Percentiles rank a stretch among this genome's conserved stretches.
phyloP scores from a whole-genome alignment of 1,284 basidiomycete genomes.

The Peniophora sp. region DNA sequence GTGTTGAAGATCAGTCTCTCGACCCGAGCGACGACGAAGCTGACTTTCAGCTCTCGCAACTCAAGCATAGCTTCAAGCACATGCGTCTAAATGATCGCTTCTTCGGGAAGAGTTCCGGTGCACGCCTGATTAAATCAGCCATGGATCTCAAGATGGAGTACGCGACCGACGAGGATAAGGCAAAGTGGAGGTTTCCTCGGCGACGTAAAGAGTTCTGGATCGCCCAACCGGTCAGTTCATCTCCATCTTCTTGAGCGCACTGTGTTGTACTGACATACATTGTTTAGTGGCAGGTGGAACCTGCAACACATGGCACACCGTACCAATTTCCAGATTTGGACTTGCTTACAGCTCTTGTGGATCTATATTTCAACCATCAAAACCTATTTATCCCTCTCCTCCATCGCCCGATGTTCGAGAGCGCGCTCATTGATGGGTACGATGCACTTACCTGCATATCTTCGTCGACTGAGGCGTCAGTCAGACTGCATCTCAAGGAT shows the following conservation, averaged over 20 bases:
- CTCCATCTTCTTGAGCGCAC: neutral
- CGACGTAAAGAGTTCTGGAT: neutral
- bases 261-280: too few relatives aligned
- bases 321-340: slow-evolving; percentile 51
- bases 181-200: slow-evolving; percentile 10
- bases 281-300: slow-evolving; percentile 23
- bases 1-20: neutral
- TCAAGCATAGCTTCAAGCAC: slow-evolving; percentile 12
- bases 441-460: too few relatives aligned
- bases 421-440: slow-evolving; percentile 38
- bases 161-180: slow-evolving; percentile 1
- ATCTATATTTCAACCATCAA: slow-evolving; percentile 57
- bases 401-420: slow-evolving; percentile 68
- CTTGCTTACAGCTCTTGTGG: slow-evolving; percentile 51
- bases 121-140: slow-evolving; percentile 39
- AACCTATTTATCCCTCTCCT: slow-evolving; percentile 64
- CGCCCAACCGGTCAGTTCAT: neutral
- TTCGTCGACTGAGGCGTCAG: too few relatives aligned
- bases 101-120: slow-evolving; percentile 43
- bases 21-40: slow-evolving; percentile 9
- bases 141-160: slow-evolving; percentile 37
- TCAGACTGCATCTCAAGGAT: slow-evolving; percentile 43
- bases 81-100: slow-evolving; percentile 29
- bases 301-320: slow-evolving; percentile 18
- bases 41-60: neutral